Evolutionary conservation across 805 yeast genomes (phyloP), one percentile per base, ranked within the genome.

Genomic region (Lipomyces orientalis): DNA sequence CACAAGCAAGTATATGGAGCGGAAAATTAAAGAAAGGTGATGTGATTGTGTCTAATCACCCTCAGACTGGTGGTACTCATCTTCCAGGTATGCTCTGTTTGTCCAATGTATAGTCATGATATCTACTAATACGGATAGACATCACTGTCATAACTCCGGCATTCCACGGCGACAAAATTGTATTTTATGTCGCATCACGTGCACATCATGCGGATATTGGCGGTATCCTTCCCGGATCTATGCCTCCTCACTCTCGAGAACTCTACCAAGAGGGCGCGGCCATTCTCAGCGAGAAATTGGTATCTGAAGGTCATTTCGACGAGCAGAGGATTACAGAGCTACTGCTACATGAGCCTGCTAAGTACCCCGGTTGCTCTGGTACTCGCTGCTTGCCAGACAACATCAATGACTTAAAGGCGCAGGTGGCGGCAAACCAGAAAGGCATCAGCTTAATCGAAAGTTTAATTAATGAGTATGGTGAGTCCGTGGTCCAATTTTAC

Each of bases 181-280:
- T 92, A 34, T 93, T 93, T 77, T 93, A 91, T 82, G 93, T 91
- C 14, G 98, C 98, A 0, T 89, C 97, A 0, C 83, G 98, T 71
- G 98, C 97, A 1, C 98, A 93, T 79, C 98, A 94, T 79, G 93
- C 97, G 5, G 98, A 93, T 78, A 93, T 94, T 75, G 98, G 98
- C 19, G 96, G 97, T 14, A 86, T 89, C 66, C 79, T 91, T 46
- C 97, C 98, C 0, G 98, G 98, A 0, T 90, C 97, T 0, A 92
- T 93, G 93, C 97, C 98, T 16, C 97, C 97, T 9, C 88, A 90
- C 75, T 91, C 97, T 1, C 91, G 88, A 74, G 87, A 88, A 67
- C 79, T 94, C 54, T 89, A 87, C 82, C 93, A 93, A 75, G 98
- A 93, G 79, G 98, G 98, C 57, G 97, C 97, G 1, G 86, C 91